These are phyloP conservation scores for Pseudozyma thailandica DNA, from an alignment of 1,284 basidiomycete species.

Conservation along the genomic window DNA sequence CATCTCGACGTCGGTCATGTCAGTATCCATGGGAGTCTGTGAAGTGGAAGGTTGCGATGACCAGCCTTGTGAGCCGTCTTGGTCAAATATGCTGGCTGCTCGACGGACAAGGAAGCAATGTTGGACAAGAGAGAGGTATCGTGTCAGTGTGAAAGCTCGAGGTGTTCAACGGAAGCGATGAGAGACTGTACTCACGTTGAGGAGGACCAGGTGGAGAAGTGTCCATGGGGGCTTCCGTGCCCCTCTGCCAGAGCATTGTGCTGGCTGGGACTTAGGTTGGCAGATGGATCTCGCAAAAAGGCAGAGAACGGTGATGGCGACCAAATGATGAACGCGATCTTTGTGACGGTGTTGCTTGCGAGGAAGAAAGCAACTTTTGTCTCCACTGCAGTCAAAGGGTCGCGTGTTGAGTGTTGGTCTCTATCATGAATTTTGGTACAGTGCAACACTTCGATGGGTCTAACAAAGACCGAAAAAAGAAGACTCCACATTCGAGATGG, in stretches of 20 bases:
- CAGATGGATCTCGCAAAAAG: neutral
- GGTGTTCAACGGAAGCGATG: neutral
- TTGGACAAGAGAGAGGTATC: neutral
- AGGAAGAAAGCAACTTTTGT: constrained; percentile 9
- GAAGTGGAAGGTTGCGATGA: constrained; percentile 15
- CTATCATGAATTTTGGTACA: constrained; percentile 1
- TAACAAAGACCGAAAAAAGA: constrained; percentile 12
- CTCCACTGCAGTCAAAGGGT: constrained; percentile 7
- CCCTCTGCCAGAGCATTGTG: constrained; percentile 46
- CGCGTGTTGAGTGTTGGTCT: constrained; percentile 44
- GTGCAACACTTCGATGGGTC: neutral
- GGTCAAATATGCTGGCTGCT: constrained; percentile 33
- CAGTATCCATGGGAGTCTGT: constrained; percentile 14
- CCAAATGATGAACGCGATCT: neutral
- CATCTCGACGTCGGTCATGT: constrained; percentile 51
- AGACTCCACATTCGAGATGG: constrained; percentile 18
- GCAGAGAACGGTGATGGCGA: neutral
- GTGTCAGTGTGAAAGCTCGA: neutral
- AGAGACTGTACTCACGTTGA: constrained; percentile 28
- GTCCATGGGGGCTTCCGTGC: constrained; percentile 61
- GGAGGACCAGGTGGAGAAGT: constrained; percentile 48
- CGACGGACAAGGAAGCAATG: neutral
- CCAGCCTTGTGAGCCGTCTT: constrained; percentile 3
- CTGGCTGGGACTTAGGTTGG: no score
- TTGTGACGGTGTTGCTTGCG: neutral